Evolutionary conservation across 371 early-diverging fungal species (phyloP).

Genomic region (Nosema muscidifuracis): DNA sequence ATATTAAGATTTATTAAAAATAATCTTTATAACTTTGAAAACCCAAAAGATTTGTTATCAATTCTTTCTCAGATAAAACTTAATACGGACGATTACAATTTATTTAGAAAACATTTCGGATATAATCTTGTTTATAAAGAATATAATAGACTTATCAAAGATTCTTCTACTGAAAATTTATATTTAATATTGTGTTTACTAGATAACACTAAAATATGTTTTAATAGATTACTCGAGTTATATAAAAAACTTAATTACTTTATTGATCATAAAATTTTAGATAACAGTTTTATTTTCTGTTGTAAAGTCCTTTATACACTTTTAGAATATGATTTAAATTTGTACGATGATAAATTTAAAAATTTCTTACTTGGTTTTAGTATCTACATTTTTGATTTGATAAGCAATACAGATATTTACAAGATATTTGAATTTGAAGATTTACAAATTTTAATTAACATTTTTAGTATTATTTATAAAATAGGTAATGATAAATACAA

Average conservation of each 20-base stretch:
- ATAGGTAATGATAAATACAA: not conserved
- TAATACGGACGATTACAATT: slow-evolving; percentile 21
- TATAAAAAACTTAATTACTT: slow-evolving; percentile 40
- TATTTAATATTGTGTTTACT: slow-evolving; percentile 29
- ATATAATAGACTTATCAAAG: slow-evolving; percentile 39
- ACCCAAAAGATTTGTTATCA: not conserved
- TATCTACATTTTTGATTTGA: not conserved
- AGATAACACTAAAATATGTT: slow-evolving; percentile 49
- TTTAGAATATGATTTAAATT: slow-evolving; percentile 4
- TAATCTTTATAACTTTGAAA: not conserved
- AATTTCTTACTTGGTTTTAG: slow-evolving; percentile 16
- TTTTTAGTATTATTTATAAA: not conserved
- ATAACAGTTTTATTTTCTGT: slow-evolving; percentile 51
- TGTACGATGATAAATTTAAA: slow-evolving; percentile 27
- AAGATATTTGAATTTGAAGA: not conserved
- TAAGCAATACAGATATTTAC: not conserved
- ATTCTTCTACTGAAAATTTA: slow-evolving; percentile 30
- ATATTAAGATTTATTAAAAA: not conserved
- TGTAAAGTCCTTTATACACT: slow-evolving; percentile 18
- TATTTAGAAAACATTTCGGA: slow-evolving; percentile 47
- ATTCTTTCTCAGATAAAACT: not conserved
- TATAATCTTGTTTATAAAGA: slow-evolving; percentile 48
- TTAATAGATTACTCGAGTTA: slow-evolving; percentile 38
- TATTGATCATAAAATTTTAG: slow-evolving; percentile 43
- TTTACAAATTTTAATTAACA: not conserved